Base-by-base conservation (phyloP, 352 stramenopile genomes). In the Phytophthora nicotianae region DNA sequence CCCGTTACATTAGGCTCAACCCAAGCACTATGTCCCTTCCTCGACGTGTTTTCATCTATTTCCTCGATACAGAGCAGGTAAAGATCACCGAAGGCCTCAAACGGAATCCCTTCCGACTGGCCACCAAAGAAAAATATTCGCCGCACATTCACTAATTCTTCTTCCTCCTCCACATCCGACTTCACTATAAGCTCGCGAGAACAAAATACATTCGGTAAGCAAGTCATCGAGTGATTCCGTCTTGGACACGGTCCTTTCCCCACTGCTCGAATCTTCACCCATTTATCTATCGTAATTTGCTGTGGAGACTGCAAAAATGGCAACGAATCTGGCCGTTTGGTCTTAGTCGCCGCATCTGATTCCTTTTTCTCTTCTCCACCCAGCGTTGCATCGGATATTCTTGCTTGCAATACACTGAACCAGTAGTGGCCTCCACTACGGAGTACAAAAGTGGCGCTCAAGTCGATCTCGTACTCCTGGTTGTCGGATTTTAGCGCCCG, bases 371-470 rank as follows among this genome's bases (percentile, higher is more conserved):
- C 23, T 1, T 68, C 58, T 65, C 42, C 49, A 50, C 52, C 57
- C 8, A 89, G 38, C 19, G 60, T 50, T 1, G 56, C 57, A 0
- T 76, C 50, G 2, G 61, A 51, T 1, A 83, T 42, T 8, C 45
- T 66, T 1, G 77, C 72, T 43, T 90, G 73, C 45, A 75, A 66
- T 0, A 92, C 77, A 40, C 66, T 89, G 58, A 92, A 92, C 79
- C 77, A 89, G 27, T 92, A 92, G 47, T 92, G 83, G 0, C 83
- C 83, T 13, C 83, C 83, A 55, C 83, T 90, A 48, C 77, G 67
- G 0, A 91, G 21, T 14, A 91, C 41, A 46, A 80, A 88, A 8
- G 58, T 61, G 20, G 50, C 53, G 14, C 68, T 70, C 1, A 58
- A 38, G 27, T 91, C 82, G 0, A 59, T 41, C 32, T 63, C 65